Conservation (phyloP, 2,329 filamentous ascomycete species). For the Ophiocordyceps sinensis region DNA sequence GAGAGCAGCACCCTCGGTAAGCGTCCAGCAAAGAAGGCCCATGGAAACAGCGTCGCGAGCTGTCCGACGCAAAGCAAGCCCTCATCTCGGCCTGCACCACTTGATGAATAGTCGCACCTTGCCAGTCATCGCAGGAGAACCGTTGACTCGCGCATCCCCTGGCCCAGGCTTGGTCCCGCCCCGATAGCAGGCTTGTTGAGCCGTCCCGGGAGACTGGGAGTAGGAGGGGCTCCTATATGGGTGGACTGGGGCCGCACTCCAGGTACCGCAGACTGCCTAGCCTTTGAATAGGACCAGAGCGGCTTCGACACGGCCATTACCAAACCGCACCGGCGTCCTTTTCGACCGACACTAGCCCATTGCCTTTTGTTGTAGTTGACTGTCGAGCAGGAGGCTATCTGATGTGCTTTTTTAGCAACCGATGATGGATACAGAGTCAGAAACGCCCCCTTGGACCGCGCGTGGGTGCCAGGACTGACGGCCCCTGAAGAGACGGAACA, state of each 20-base stretch:
- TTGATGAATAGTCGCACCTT: not conserved
- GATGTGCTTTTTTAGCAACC: not conserved
- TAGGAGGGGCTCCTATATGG: slow-evolving; percentile 14
- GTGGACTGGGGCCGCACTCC: slow-evolving; percentile 16
- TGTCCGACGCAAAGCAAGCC: not conserved
- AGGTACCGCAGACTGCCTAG: slow-evolving; percentile 15
- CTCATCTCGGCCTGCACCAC: not conserved
- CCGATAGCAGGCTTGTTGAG: not conserved
- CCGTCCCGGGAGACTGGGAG: slow-evolving; percentile 5
- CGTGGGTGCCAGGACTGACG: slow-evolving; percentile 9
- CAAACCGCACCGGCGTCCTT: not conserved
- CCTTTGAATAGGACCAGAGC: slow-evolving; percentile 2
- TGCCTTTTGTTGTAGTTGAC: not conserved
- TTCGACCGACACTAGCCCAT: not conserved
- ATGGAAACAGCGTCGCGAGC: not conserved
- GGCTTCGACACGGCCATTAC: not conserved
- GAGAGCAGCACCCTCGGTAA: not conserved
- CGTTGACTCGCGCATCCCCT: not conserved
- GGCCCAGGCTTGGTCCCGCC: not conserved
- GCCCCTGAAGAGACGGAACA: slow-evolving; percentile 27
- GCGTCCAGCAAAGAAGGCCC: not conserved
- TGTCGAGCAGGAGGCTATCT: not conserved
- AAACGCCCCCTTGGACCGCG: slow-evolving; percentile 1
- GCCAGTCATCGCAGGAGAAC: not conserved
- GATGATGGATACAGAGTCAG: slow-evolving; percentile 19